Conservation (phyloP, 2,329 filamentous ascomycete species). For the Calonectria pteridis region DNA sequence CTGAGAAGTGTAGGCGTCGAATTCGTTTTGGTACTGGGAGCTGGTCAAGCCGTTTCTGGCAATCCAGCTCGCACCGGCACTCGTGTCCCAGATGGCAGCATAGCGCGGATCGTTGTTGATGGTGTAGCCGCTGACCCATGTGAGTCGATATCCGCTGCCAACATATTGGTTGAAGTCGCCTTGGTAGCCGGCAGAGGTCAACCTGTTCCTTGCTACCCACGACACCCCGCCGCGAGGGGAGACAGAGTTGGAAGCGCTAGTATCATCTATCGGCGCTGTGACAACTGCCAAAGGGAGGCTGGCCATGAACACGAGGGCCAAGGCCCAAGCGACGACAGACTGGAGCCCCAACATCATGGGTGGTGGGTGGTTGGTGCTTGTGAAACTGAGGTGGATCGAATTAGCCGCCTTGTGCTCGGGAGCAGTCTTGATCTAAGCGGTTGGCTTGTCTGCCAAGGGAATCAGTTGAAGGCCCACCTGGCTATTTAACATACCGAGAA, state of each 20-base stretch:
- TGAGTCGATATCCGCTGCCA: background rate
- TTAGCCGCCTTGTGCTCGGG: background rate
- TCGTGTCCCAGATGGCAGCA: constrained; percentile 14
- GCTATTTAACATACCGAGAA: background rate
- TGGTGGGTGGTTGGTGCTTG: background rate
- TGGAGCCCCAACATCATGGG: background rate
- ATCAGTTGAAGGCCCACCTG: too few species aligned
- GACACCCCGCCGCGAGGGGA: background rate
- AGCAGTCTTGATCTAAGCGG: background rate
- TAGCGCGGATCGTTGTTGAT: constrained; percentile 5
- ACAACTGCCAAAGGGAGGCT: background rate
- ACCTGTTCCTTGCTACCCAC: constrained; percentile 4
- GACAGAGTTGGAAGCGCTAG: background rate
- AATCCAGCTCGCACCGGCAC: background rate
- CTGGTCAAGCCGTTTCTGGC: constrained; percentile 1
- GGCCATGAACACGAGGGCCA: background rate
- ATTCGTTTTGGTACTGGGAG: constrained; percentile 8
- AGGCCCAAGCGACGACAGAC: background rate
- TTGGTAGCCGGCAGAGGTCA: background rate
- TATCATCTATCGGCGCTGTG: background rate
- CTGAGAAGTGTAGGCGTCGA: background rate
- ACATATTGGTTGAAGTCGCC: background rate
- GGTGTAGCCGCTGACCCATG: constrained; percentile 10
- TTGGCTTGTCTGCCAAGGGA: background rate
- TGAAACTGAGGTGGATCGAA: background rate